Percentiles rank a stretch among this genome's conserved stretches.
Conservation (phyloP, 768 basidiomycete genomes). For the Xerocomellus intermedius region DNA sequence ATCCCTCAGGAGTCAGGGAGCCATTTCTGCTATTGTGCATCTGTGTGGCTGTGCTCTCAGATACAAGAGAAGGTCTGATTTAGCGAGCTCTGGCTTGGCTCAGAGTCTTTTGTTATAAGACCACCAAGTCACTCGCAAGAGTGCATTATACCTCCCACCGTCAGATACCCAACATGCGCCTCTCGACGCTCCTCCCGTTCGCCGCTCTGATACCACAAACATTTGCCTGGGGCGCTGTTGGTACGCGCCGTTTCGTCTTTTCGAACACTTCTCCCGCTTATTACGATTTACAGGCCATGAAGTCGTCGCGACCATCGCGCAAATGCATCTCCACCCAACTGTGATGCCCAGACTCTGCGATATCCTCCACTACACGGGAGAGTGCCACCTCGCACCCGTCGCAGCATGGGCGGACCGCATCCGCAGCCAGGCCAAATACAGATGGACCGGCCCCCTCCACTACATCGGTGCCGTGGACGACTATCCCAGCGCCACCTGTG, state of each 20-base stretch:
- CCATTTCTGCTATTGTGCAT: neutral
- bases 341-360: slow-evolving; percentile 64
- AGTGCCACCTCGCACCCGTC: slow-evolving; percentile 80
- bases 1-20: no score
- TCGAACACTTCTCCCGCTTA: neutral
- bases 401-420: slow-evolving; percentile 87
- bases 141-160: slow-evolving; percentile 1
- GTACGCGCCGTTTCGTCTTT: slow-evolving; percentile 16
- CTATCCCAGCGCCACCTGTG: slow-evolving; percentile 71
- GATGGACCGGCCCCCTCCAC: slow-evolving; percentile 74
- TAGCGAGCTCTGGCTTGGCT: slow-evolving; percentile 4
- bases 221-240: slow-evolving; percentile 42
- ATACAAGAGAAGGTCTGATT: slow-evolving; percentile 3
- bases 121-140: neutral
- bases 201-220: slow-evolving; percentile 26
- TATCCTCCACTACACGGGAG: slow-evolving; percentile 53
- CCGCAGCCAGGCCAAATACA: slow-evolving; percentile 49
- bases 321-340: slow-evolving; percentile 81
- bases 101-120: slow-evolving; percentile 3
- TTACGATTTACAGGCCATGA: slow-evolving; percentile 63
- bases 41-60: slow-evolving; percentile 9
- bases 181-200: slow-evolving; percentile 11
- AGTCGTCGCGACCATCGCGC: slow-evolving; percentile 90
- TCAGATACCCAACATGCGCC: slow-evolving; percentile 25
- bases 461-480: slow-evolving; percentile 76